A percentile compares a stretch with the other conserved stretches of the same genome.
Evolutionary conservation across 352 stramenopile species (phyloP).

Genomic region (Peronospora destructor): DNA sequence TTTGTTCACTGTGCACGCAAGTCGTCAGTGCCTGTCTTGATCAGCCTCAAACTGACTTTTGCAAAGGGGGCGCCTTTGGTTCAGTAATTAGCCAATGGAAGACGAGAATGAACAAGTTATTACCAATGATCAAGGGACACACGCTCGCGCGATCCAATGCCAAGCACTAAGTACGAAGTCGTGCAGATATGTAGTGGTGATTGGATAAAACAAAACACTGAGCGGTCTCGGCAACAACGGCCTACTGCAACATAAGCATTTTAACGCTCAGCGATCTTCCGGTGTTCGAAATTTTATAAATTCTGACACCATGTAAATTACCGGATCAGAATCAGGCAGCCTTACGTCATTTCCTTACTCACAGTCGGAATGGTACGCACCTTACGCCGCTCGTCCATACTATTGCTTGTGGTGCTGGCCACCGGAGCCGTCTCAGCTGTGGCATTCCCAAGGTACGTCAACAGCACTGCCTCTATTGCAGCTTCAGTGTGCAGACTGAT

Average conservation of each 20-base stretch:
- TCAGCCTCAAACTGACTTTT: constrained; percentile 17
- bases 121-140: constrained; percentile 31
- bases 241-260: constrained; percentile 13
- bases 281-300: background rate
- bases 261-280: constrained; percentile 6
- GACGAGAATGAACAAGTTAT: constrained; percentile 5
- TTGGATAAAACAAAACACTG: too few relatives aligned
- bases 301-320: background rate
- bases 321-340: background rate
- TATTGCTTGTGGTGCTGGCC: constrained; percentile 18
- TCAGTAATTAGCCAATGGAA: constrained; percentile 9
- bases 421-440: constrained; percentile 1
- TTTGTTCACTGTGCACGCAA: constrained; percentile 2
- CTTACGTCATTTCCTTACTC: constrained; percentile 2
- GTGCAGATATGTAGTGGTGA: background rate
- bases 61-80: background rate
- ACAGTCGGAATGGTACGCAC: constrained; percentile 10
- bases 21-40: constrained; percentile 10
- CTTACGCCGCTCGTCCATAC: constrained; percentile 8
- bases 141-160: constrained; percentile 17
- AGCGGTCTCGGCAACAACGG: too few relatives aligned
- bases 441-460: constrained; percentile 10
- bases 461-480: background rate
- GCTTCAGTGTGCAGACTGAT: background rate
- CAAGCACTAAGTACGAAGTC: background rate